phyloP scores from a whole-genome alignment of 208 protist genomes.

The Acanthamoeba divionensis region DNA sequence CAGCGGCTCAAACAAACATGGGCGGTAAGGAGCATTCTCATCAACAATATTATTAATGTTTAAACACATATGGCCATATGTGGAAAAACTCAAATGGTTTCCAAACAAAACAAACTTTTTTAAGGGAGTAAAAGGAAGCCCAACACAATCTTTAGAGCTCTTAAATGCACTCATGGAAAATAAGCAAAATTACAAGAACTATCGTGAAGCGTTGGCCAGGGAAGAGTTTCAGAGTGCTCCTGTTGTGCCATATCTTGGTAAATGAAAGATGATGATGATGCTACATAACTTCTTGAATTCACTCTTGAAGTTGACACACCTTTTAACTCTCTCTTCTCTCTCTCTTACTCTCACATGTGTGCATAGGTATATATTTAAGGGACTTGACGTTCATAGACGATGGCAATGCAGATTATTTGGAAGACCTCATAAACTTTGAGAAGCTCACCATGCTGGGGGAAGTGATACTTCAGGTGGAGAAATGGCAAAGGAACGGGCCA shows the following conservation, averaged over 20 bases:
- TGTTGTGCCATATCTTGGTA: not conserved
- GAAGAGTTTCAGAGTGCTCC: not conserved
- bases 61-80: not conserved
- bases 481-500: not conserved
- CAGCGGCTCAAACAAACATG: conserved; percentile 10
- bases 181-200: conserved; percentile 43
- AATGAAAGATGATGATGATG: not conserved
- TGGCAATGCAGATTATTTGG: not conserved
- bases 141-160: not conserved
- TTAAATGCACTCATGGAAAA: conserved; percentile 6
- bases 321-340: not conserved
- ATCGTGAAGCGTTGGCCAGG: not conserved
- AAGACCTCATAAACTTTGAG: conserved; percentile 50
- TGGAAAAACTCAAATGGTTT: not conserved
- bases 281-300: not conserved
- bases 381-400: conserved; percentile 58
- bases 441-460: conserved; percentile 49
- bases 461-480: not conserved
- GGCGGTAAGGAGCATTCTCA: not conserved
- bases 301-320: not conserved
- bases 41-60: not conserved
- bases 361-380: not conserved
- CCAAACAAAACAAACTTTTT: not conserved
- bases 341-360: not conserved
- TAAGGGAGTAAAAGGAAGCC: not conserved